Percentiles rank a stretch among this genome's conserved stretches.
phyloP scores from a whole-genome alignment of 768 basidiomycete genomes.

The Antrodiella citrinella region DNA sequence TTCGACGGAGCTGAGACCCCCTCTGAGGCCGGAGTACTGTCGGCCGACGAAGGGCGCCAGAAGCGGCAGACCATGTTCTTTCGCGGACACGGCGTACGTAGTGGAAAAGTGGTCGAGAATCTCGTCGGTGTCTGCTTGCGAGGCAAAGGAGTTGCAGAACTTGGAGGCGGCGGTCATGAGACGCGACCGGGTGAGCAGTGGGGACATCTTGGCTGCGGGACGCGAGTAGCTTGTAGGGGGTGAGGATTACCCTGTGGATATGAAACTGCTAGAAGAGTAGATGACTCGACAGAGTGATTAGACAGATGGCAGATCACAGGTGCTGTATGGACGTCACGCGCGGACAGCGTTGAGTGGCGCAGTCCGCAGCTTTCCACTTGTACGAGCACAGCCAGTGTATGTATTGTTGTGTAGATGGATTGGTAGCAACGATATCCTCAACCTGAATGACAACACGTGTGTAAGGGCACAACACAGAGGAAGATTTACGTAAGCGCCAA shows the following conservation, averaged over 20 bases:
- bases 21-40: slow-evolving; percentile 32
- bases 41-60: slow-evolving; percentile 58
- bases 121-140: slow-evolving; percentile 30
- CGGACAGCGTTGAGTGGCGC: no score
- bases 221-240: neutral
- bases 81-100: slow-evolving; percentile 31
- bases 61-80: slow-evolving; percentile 46
- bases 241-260: neutral
- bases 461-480: neutral
- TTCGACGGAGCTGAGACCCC: slow-evolving; percentile 27
- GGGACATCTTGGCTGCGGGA: neutral
- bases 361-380: no score
- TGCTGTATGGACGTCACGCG: no score
- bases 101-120: slow-evolving; percentile 46
- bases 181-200: slow-evolving; percentile 18
- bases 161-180: slow-evolving; percentile 37
- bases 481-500: neutral
- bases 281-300: no score
- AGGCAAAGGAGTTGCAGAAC: slow-evolving; percentile 47
- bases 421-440: no score
- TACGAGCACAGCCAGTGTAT: no score
- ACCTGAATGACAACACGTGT: neutral
- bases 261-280: neutral
- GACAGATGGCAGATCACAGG: no score
- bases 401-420: no score